Percentiles rank a stretch among this genome's conserved stretches.
Conservation (phyloP, 2,329 filamentous ascomycete species). For the Cytospora piceicola region DNA sequence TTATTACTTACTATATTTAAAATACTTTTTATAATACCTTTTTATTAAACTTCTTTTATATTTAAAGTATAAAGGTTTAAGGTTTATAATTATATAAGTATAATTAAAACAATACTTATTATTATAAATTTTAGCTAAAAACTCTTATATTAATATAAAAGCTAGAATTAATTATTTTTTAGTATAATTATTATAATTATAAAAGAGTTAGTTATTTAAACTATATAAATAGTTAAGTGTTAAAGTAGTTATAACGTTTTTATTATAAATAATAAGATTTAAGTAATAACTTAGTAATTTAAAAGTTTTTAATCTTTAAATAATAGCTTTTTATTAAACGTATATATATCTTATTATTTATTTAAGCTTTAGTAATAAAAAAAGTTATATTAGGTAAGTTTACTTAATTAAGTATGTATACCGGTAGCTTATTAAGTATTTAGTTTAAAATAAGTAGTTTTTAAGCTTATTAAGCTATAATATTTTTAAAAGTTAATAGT, state of each 20-base stretch:
- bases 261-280: background rate
- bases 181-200: too few relatives aligned
- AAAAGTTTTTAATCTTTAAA: background rate
- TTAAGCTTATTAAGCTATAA: too few relatives aligned
- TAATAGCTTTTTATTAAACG: background rate
- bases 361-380: background rate
- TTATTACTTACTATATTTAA: background rate
- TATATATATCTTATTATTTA: background rate
- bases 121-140: background rate
- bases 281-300: too few relatives aligned
- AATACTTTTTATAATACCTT: too few relatives aligned
- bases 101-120: background rate
- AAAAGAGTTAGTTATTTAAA: too few relatives aligned
- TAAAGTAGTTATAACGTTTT: too few relatives aligned
- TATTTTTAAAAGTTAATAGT: too few relatives aligned
- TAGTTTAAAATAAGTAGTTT: too few relatives aligned
- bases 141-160: background rate
- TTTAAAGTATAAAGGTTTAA: background rate
- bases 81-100: background rate
- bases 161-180: too few relatives aligned
- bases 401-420: background rate
- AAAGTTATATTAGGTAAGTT: too few relatives aligned
- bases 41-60: background rate
- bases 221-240: too few relatives aligned
- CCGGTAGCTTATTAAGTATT: background rate